A percentile compares a stretch with the other conserved stretches of the same genome.
phyloP scores from a whole-genome alignment of 2,329 filamentous ascomycete species.

The Eutypa lata region DNA sequence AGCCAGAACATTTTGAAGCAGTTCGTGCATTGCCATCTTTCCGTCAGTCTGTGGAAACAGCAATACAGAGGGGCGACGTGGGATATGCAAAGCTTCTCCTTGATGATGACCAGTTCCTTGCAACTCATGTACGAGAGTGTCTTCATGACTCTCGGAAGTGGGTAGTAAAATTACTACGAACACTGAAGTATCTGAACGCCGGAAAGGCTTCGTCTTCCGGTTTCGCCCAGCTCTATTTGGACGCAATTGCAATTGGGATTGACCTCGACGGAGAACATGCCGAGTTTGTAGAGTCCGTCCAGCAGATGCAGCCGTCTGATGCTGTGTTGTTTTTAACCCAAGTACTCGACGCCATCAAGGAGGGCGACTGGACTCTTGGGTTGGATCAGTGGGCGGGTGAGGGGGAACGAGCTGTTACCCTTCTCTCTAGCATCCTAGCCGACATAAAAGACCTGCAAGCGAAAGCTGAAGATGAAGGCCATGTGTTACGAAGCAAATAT shows the following conservation, averaged over 20 bases:
- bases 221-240: conserved; percentile 59
- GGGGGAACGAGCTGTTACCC: conserved; percentile 26
- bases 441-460: conserved; percentile 45
- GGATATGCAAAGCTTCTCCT: conserved; percentile 51
- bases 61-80: conserved; percentile 40
- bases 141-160: conserved; percentile 33
- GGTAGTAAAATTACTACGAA: conserved; percentile 43
- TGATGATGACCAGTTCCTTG: conserved; percentile 56
- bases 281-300: conserved; percentile 55
- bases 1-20: conserved; percentile 63
- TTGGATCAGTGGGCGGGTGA: conserved; percentile 32
- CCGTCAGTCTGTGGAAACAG: conserved; percentile 47
- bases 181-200: conserved; percentile 44
- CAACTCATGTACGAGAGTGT: conserved; percentile 33
- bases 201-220: conserved; percentile 24
- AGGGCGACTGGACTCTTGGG: conserved; percentile 36
- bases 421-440: conserved; percentile 39
- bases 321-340: conserved; percentile 39
- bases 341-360: conserved; percentile 34
- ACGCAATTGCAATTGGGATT: conserved; percentile 57
- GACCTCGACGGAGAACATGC: conserved; percentile 46
- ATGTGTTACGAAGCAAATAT: conserved; percentile 69
- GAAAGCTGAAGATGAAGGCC: conserved; percentile 41
- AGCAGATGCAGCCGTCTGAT: conserved; percentile 55
- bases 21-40: conserved; percentile 70